Conservation (phyloP, 1,284 basidiomycete genomes). For the Phylloboletellus chloephorus region DNA sequence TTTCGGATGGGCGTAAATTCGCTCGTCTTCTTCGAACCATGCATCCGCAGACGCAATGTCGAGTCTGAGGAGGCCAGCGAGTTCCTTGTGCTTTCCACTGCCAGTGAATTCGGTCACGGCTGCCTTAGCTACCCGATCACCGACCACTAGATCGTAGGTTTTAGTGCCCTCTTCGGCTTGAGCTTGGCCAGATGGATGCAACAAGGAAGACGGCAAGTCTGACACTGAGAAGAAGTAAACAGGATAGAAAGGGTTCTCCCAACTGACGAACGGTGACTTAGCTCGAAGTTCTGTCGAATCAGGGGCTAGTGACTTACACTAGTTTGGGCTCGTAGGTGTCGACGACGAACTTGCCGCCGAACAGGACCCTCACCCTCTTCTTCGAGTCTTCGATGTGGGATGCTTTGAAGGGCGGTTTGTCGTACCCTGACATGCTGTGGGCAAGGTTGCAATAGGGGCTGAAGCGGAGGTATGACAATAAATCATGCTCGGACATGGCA, state of each 20-base stretch:
- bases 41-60: conserved; percentile 48
- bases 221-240: conserved; percentile 46
- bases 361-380: conserved; percentile 52
- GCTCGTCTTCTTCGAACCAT: conserved; percentile 67
- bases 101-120: conserved; percentile 40
- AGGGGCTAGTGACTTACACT: conserved; percentile 42
- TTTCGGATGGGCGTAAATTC: conserved; percentile 56
- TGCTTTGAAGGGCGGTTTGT: conserved; percentile 32
- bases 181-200: conserved; percentile 32
- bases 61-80: conserved; percentile 47
- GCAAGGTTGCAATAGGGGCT: not conserved
- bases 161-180: conserved; percentile 29
- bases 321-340: conserved; percentile 52
- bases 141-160: conserved; percentile 46
- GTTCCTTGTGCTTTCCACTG: conserved; percentile 30
- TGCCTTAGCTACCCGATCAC: conserved; percentile 33
- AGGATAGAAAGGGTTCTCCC: conserved; percentile 52
- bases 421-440: conserved; percentile 5
- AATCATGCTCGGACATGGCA: too few species aligned
- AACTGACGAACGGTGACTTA: conserved; percentile 35
- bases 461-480: not conserved
- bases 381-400: conserved; percentile 40
- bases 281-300: not conserved
- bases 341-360: conserved; percentile 46
- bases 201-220: conserved; percentile 38